Evolutionary conservation across 176 grass and related monocot species (phyloP).

Genomic region (Juncus effusus): DNA sequence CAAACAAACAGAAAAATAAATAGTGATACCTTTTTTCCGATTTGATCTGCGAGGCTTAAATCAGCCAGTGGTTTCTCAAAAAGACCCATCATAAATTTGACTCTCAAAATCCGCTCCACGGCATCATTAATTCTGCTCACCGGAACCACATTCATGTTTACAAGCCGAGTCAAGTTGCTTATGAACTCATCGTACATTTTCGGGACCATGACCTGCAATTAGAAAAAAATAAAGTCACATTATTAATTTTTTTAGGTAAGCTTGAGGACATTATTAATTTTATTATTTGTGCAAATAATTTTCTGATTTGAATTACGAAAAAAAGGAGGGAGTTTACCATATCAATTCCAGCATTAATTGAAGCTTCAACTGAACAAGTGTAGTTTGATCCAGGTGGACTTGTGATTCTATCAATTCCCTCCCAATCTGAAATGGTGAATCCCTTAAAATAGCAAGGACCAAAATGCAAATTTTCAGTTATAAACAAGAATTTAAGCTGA

Average conservation of each 20-base stretch:
- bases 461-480: too few relatives aligned
- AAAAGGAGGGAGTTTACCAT: conserved; percentile 44
- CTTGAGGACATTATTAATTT: too few relatives aligned
- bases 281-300: too few relatives aligned
- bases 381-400: conserved; percentile 71
- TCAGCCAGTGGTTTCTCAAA: conserved; percentile 85
- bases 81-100: conserved; percentile 90
- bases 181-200: conserved; percentile 68
- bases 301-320: too few relatives aligned
- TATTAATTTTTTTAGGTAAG: too few relatives aligned
- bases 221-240: not conserved
- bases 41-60: conserved; percentile 41
- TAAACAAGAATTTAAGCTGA: too few relatives aligned
- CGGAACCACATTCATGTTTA: conserved; percentile 55
- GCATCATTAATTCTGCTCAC: conserved; percentile 96
- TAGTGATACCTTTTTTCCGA: conserved; percentile 60
- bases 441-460: conserved; percentile 37
- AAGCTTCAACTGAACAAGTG: conserved; percentile 78
- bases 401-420: conserved; percentile 91
- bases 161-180: conserved; percentile 60
- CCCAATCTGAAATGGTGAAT: conserved; percentile 87
- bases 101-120: conserved; percentile 73
- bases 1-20: too few relatives aligned
- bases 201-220: conserved; percentile 83
- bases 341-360: conserved; percentile 72